Percentiles rank a stretch among this genome's conserved stretches.
Evolutionary conservation across 805 yeast species (phyloP).

Genomic region (Metschnikowia orientalis): DNA sequence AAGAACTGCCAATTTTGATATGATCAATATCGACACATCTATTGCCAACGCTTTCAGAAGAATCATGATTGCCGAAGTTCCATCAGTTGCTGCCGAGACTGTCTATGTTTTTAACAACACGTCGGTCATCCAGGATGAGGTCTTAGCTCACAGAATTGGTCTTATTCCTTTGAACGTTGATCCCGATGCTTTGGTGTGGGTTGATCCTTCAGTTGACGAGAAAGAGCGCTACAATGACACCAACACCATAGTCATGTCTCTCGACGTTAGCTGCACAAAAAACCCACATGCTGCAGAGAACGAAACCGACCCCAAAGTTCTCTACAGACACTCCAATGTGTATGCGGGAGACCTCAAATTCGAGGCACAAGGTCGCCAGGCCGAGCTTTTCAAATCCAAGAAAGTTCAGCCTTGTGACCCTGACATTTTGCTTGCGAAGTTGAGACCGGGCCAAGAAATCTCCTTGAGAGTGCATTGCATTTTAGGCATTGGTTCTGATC

Average conservation of each 20-base stretch:
- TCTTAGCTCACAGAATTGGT: slow-evolving; percentile 92
- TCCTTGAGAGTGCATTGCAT: slow-evolving; percentile 85
- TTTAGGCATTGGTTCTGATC: slow-evolving; percentile 89
- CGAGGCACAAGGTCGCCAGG: slow-evolving; percentile 88
- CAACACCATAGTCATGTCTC: slow-evolving; percentile 80
- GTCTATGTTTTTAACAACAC: slow-evolving; percentile 91
- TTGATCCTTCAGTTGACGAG: slow-evolving; percentile 59
- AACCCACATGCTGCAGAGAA: slow-evolving; percentile 79
- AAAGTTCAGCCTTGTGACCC: slow-evolving; percentile 83
- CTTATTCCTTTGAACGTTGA: slow-evolving; percentile 84
- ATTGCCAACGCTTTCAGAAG: slow-evolving; percentile 95
- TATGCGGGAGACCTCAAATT: slow-evolving; percentile 87
- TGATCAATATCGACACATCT: slow-evolving; percentile 83
- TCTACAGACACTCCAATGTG: slow-evolving; percentile 79
- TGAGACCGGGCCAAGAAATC: slow-evolving; percentile 97
- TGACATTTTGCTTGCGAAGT: slow-evolving; percentile 81
- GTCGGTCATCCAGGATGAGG: slow-evolving; percentile 95
- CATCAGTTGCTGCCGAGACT: slow-evolving; percentile 91
- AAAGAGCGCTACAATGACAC: slow-evolving; percentile 72
- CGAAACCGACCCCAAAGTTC: slow-evolving; percentile 74
- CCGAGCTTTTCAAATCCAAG: slow-evolving; percentile 57
- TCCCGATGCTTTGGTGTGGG: slow-evolving; percentile 86
- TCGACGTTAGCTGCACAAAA: slow-evolving; percentile 78
- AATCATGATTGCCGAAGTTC: slow-evolving; percentile 95
- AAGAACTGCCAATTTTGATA: slow-evolving; percentile 79